phyloP scores from a whole-genome alignment of 495 filamentous ascomycete genomes.

The Hyaloscypha bicolor region DNA sequence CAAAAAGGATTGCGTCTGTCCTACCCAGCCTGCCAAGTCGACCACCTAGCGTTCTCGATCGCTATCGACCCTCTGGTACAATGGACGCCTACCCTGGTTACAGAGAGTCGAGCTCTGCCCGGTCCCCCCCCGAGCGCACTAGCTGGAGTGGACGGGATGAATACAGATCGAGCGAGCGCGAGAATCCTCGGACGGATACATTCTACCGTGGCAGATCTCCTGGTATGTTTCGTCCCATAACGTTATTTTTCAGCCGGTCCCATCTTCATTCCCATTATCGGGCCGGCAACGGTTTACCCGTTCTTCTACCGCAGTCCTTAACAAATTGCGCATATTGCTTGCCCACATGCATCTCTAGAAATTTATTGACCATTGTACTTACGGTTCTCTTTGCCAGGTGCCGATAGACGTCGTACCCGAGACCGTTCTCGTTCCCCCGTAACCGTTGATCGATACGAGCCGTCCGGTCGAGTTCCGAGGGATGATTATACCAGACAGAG shows the following conservation, averaged over 20 bases:
- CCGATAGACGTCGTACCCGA: conserved; percentile 40
- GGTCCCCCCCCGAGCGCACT: conserved; percentile 51
- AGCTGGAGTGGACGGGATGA: conserved; percentile 54
- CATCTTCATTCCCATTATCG: background rate
- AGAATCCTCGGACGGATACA: conserved; percentile 42
- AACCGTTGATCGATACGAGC: conserved; percentile 73
- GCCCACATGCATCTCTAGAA: too few relatives aligned
- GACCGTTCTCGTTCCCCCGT: conserved; percentile 73
- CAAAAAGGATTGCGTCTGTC: conserved; percentile 16
- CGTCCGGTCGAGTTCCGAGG: conserved; percentile 53
- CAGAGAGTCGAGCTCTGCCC: conserved; percentile 38
- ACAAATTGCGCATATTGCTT: too few relatives aligned
- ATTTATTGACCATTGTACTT: conserved; percentile 15
- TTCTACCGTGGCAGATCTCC: conserved; percentile 60
- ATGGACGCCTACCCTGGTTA: conserved; percentile 33
- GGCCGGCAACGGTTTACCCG: too few relatives aligned
- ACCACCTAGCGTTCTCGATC: background rate
- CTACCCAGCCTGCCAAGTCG: background rate
- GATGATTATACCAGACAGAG: conserved; percentile 71
- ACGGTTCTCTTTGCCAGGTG: conserved; percentile 21
- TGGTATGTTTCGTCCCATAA: conserved; percentile 44
- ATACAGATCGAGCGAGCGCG: conserved; percentile 45
- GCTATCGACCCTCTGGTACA: background rate
- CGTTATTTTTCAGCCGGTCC: conserved; percentile 1
- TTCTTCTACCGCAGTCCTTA: too few relatives aligned